Evolutionary conservation across 164 flowering plant species (phyloP).

Genomic region (Cinnamomum chago): DNA sequence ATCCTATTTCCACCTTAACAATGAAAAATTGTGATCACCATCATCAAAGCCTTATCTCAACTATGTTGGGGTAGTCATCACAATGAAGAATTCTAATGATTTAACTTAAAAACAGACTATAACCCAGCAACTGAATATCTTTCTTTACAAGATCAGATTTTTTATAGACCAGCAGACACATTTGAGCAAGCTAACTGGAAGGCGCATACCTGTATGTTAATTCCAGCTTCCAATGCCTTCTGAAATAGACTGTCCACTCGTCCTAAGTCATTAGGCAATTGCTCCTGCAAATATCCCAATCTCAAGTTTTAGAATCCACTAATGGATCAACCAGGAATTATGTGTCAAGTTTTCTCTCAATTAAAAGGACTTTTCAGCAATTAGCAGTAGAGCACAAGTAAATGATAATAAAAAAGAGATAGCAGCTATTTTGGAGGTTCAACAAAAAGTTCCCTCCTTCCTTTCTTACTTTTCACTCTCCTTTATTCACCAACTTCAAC

Average conservation of each 20-base stretch:
- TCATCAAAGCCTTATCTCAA: too few relatives aligned
- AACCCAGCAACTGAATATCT: not conserved
- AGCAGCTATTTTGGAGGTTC: too few relatives aligned
- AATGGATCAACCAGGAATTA: not conserved
- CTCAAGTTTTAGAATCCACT: not conserved
- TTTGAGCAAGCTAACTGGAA: conserved; percentile 1
- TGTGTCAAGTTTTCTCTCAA: too few relatives aligned
- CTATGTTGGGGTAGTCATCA: too few relatives aligned
- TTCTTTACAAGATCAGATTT: not conserved
- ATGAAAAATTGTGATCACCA: too few relatives aligned
- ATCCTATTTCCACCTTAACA: not conserved
- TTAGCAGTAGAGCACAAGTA: too few relatives aligned
- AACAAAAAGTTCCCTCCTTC: too few relatives aligned
- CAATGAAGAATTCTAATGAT: too few relatives aligned
- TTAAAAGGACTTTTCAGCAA: too few relatives aligned
- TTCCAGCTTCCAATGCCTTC: conserved; percentile 67
- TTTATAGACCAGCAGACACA: not conserved
- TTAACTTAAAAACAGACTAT: not conserved
- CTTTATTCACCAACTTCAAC: too few relatives aligned
- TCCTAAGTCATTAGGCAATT: conserved; percentile 62
- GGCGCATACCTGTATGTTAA: conserved; percentile 64
- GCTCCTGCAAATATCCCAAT: conserved; percentile 56
- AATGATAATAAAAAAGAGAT: too few relatives aligned
- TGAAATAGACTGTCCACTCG: conserved; percentile 77
- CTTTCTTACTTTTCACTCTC: too few relatives aligned